A percentile compares a stretch with the other conserved stretches of the same genome.
Conservation (phyloP, 1,284 basidiomycete genomes). For the Apiotrichum mycotoxinovorans region DNA sequence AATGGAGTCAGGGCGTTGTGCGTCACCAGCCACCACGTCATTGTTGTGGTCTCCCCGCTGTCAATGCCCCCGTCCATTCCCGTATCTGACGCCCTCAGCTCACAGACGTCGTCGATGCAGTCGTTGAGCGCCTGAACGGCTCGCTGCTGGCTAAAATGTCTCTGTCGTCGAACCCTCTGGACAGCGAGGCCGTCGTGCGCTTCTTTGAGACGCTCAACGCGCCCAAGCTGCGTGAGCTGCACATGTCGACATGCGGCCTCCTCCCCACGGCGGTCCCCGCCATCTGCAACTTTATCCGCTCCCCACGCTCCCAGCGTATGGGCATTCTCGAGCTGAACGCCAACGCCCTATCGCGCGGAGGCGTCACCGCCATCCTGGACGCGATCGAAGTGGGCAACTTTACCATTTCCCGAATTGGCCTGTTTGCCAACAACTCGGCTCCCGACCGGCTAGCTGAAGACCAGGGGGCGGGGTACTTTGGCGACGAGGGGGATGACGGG, state of each 20-base stretch:
- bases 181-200: conserved; percentile 14
- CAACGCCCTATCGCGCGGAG: conserved; percentile 32
- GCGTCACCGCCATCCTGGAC: conserved; percentile 35
- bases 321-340: conserved; percentile 39
- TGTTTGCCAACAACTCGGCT: conserved; percentile 26
- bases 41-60: too few relatives aligned
- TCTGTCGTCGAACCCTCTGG: conserved; percentile 36
- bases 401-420: conserved; percentile 28
- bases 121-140: conserved; percentile 27
- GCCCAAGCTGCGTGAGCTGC: conserved; percentile 29
- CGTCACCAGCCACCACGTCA: too few relatives aligned
- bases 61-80: background rate
- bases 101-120: conserved; percentile 2
- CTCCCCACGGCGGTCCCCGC: conserved; percentile 9
- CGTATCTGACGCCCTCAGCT: conserved; percentile 2
- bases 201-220: conserved; percentile 30
- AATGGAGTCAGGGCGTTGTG: too few relatives aligned
- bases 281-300: conserved; percentile 26
- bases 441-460: background rate
- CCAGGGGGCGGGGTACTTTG: conserved; percentile 4
- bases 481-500: background rate
- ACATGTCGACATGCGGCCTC: conserved; percentile 37
- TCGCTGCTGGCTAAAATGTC: conserved; percentile 30
- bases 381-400: conserved; percentile 34
- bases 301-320: conserved; percentile 27